Percentiles rank a stretch among this genome's conserved stretches.
Evolutionary conservation across 768 basidiomycete species (phyloP).

Genomic region (Rubroboletus satanas): DNA sequence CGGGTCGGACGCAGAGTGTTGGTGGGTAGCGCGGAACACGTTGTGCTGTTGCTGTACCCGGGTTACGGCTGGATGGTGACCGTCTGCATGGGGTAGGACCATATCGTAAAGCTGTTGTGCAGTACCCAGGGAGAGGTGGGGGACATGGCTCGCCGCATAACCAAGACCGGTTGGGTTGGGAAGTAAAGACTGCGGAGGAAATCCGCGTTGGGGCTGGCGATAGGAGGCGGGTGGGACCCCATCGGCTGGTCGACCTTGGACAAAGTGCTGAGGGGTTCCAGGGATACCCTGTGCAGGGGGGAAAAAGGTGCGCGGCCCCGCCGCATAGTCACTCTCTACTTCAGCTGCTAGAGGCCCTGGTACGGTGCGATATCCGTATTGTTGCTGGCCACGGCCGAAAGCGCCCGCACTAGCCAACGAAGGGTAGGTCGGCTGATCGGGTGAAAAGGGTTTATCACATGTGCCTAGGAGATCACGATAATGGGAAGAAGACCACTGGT

Average conservation of each 20-base stretch:
- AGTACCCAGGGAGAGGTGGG: constrained; percentile 67
- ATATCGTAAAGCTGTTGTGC: constrained; percentile 79
- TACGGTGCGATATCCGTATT: constrained; percentile 48
- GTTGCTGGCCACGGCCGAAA: constrained; percentile 50
- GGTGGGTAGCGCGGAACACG: constrained; percentile 68
- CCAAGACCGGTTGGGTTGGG: constrained; percentile 52
- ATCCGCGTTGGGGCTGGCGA: constrained; percentile 58
- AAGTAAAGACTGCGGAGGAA: constrained; percentile 53
- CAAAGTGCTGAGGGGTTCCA: constrained; percentile 43
- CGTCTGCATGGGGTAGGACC: constrained; percentile 54
- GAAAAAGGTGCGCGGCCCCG: constrained; percentile 55
- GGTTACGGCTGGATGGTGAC: constrained; percentile 60
- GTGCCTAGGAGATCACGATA: constrained; percentile 42
- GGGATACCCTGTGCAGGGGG: constrained; percentile 39
- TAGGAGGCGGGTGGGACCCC: constrained; percentile 46
- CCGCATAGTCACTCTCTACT: constrained; percentile 50
- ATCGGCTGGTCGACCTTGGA: constrained; percentile 51
- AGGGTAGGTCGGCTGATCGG: constrained; percentile 56
- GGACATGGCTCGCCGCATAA: constrained; percentile 53
- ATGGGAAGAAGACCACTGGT: constrained; percentile 49
- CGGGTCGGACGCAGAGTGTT: constrained; percentile 81
- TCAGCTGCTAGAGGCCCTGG: constrained; percentile 26
- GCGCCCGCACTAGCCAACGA: constrained; percentile 51
- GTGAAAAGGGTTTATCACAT: constrained; percentile 40
- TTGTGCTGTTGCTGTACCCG: constrained; percentile 80